A percentile compares a stretch with the other conserved stretches of the same genome.
phyloP scores from a whole-genome alignment of 257 asterid genomes.

The Parsonsia alboflavescens region DNA sequence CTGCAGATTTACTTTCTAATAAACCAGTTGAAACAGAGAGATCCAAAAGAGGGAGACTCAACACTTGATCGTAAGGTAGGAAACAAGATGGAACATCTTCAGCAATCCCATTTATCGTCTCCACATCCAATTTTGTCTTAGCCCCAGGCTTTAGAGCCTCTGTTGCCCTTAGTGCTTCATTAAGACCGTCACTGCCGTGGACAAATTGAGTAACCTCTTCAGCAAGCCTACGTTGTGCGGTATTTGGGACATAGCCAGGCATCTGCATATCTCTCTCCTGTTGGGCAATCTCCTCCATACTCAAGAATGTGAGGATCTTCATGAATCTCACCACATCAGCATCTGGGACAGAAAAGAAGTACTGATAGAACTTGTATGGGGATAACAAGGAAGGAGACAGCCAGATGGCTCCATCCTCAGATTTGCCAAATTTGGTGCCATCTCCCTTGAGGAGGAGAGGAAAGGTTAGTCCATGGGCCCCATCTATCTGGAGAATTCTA shows the following conservation, averaged over 20 bases:
- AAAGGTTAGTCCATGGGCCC: slow-evolving; percentile 72
- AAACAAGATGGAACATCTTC: slow-evolving; percentile 72
- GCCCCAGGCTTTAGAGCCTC: slow-evolving; percentile 90
- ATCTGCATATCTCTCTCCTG: slow-evolving; percentile 52
- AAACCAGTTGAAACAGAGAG: slow-evolving; percentile 61
- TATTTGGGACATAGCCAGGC: slow-evolving; percentile 58
- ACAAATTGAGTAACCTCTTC: slow-evolving; percentile 95
- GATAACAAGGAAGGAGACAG: slow-evolving; percentile 62
- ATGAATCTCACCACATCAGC: slow-evolving; percentile 70
- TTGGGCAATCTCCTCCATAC: slow-evolving; percentile 57
- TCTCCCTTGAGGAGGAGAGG: slow-evolving; percentile 91
- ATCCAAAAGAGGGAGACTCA: slow-evolving; percentile 55
- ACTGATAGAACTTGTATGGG: slow-evolving; percentile 84
- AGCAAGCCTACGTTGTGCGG: slow-evolving; percentile 80
- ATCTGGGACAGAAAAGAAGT: slow-evolving; percentile 67
- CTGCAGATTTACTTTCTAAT: slow-evolving; percentile 88
- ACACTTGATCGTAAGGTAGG: slow-evolving; percentile 44
- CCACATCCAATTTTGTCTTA: slow-evolving; percentile 55
- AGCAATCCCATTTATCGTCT: slow-evolving; percentile 64
- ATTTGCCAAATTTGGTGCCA: slow-evolving; percentile 90
- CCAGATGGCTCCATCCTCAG: slow-evolving; percentile 92
- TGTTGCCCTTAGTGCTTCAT: slow-evolving; percentile 76
- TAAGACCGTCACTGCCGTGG: slow-evolving; percentile 76
- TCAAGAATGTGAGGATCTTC: slow-evolving; percentile 66
- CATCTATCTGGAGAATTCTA: slow-evolving; percentile 46